phyloP scores from a whole-genome alignment of 2,329 filamentous ascomycete genomes.

The Phaeoacremonium minimum region DNA sequence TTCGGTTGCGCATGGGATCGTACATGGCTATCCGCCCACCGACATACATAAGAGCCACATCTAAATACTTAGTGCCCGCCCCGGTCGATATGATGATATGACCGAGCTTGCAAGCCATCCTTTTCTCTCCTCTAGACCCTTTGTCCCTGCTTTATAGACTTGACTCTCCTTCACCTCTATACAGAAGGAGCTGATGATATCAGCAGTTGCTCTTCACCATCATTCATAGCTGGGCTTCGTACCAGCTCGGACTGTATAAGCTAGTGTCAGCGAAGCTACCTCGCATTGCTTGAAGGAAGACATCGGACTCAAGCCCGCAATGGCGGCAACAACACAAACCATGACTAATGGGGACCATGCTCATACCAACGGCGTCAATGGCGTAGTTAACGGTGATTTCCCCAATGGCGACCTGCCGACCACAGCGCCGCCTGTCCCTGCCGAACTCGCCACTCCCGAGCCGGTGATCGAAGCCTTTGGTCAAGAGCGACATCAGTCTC shows the following conservation, averaged over 20 bases:
- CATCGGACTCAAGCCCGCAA: no score
- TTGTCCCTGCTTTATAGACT: no score
- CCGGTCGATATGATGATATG: not conserved
- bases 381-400: not conserved
- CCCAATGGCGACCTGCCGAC: not conserved
- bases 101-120: not conserved
- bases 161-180: no score
- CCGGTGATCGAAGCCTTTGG: not conserved
- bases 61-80: not conserved
- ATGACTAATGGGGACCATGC: no score
- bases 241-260: no score
- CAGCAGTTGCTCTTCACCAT: no score
- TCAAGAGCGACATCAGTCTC: slow-evolving; percentile 9
- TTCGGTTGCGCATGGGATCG: not conserved
- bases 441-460: not conserved
- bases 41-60: no score
- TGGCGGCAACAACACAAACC: no score
- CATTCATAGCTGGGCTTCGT: no score
- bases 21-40: not conserved
- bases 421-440: not conserved
- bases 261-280: no score
- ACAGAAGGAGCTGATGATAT: no score
- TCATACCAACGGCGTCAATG: not conserved
- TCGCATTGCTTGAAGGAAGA: no score
- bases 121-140: not conserved